phyloP scores from a whole-genome alignment of 345 rosid genomes.

The Brassica incana region DNA sequence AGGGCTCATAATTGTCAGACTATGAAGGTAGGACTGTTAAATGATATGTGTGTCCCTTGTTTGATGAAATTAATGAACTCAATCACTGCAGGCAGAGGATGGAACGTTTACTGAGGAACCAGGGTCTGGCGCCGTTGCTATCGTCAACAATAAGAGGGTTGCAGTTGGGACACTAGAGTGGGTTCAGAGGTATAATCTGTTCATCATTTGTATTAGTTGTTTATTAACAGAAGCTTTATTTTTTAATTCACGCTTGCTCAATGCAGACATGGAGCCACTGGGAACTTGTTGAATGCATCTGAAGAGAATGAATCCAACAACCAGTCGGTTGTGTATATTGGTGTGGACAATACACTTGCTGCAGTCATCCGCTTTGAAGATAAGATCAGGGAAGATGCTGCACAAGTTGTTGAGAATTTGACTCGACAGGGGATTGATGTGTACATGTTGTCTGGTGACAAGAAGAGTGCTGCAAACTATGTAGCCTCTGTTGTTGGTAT shows the following conservation, averaged over 20 bases:
- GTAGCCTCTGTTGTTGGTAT: conserved; percentile 91
- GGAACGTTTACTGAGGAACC: conserved; percentile 93
- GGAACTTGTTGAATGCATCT: conserved; percentile 45
- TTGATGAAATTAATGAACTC: conserved; percentile 16
- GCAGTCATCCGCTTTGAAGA: conserved; percentile 85
- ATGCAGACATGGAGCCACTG: conserved; percentile 73
- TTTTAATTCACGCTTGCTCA: conserved; percentile 3
- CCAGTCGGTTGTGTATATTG: conserved; percentile 83
- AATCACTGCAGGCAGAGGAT: conserved; percentile 56
- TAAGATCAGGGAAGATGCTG: conserved; percentile 89
- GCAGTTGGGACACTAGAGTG: conserved; percentile 90
- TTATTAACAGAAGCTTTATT: not conserved
- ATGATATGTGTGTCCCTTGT: not conserved
- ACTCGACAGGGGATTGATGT: conserved; percentile 69
- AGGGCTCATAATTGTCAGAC: conserved; percentile 47
- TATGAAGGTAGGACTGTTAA: conserved; percentile 50
- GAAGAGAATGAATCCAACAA: conserved; percentile 53
- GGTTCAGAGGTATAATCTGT: conserved; percentile 65
- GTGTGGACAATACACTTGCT: conserved; percentile 70
- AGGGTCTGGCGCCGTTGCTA: conserved; percentile 87
- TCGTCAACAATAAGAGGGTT: conserved; percentile 63
- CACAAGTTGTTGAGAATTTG: conserved; percentile 65
- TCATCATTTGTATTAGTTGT: conserved; percentile 6
- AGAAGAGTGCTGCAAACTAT: conserved; percentile 72
- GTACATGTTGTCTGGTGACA: conserved; percentile 96